Evolutionary conservation across 192 early-diverging fungal species (phyloP).

Genomic region (Backusella morwellensis): DNA sequence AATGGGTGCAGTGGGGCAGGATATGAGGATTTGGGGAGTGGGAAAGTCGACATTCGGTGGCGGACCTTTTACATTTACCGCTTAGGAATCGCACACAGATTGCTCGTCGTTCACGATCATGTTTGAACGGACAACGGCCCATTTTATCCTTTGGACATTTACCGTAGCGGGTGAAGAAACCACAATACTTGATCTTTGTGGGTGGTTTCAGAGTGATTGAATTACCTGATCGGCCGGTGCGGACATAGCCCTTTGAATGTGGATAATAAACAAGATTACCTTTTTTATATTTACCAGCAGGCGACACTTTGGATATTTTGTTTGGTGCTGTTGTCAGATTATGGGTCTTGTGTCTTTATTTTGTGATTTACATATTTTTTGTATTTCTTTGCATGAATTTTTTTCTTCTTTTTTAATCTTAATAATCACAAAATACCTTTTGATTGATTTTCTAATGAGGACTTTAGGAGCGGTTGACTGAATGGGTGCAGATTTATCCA

Average conservation of each 20-base stretch:
- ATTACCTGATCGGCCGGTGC: slow-evolving; percentile 24
- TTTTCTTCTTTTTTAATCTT: background rate
- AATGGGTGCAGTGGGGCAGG: slow-evolving; percentile 62
- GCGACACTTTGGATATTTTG: background rate
- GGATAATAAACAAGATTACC: slow-evolving; percentile 22
- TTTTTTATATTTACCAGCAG: slow-evolving; percentile 5
- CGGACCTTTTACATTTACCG: slow-evolving; percentile 42
- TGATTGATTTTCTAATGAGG: background rate
- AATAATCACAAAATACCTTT: slow-evolving; percentile 12
- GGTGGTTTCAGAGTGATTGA: slow-evolving; percentile 20
- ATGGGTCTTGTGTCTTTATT: background rate
- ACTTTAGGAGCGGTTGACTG: slow-evolving; percentile 5
- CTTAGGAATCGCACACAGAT: slow-evolving; percentile 51
- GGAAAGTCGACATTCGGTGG: slow-evolving; percentile 42
- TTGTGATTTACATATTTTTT: background rate
- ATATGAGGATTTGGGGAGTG: slow-evolving; percentile 52
- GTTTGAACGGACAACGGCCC: slow-evolving; percentile 41
- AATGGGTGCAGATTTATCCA: background rate
- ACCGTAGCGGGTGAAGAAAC: slow-evolving; percentile 32
- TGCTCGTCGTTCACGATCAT: slow-evolving; percentile 47
- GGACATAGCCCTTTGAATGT: slow-evolving; percentile 28
- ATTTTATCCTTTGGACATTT: slow-evolving; percentile 31
- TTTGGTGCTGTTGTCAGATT: background rate
- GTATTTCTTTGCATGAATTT: background rate
- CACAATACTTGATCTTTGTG: slow-evolving; percentile 17